phyloP scores from a whole-genome alignment of 192 early-diverging fungal species.

The Backusella mclennaniae region DNA sequence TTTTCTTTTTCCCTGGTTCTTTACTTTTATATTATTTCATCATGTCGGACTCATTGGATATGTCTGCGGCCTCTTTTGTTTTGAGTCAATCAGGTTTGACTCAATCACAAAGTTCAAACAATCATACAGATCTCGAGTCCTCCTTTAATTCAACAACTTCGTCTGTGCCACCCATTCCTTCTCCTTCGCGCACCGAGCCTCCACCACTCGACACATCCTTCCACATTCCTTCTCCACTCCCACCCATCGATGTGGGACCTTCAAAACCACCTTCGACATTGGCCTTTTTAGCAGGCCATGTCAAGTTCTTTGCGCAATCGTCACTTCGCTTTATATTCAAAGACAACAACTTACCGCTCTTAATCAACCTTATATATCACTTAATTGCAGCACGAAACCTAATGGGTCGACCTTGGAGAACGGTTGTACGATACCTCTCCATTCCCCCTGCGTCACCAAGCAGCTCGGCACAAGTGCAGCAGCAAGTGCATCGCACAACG shows the following conservation, averaged over 20 bases:
- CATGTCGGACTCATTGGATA: constrained; percentile 17
- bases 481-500: not conserved
- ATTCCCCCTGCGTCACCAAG: not conserved
- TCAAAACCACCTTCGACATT: not conserved
- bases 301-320: not conserved
- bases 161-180: not conserved
- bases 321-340: constrained; percentile 25
- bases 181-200: not conserved
- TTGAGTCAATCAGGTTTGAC: not conserved
- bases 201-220: not conserved
- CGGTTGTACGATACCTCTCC: constrained; percentile 15
- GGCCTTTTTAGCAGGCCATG: not conserved
- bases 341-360: constrained; percentile 33
- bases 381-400: constrained; percentile 22
- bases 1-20: not conserved
- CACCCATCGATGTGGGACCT: not conserved
- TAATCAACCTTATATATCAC: constrained; percentile 30
- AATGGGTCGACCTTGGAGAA: not conserved
- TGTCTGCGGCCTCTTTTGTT: constrained; percentile 23
- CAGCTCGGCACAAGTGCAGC: not conserved
- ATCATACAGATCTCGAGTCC: not conserved
- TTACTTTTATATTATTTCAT: not conserved
- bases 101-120: constrained; percentile 11
- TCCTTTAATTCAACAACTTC: not conserved
- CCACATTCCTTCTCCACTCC: not conserved